These are phyloP conservation scores for Xylaria arbuscula DNA, from an alignment of 2,329 filamentous ascomycete genomes.

Conservation along the genomic window DNA sequence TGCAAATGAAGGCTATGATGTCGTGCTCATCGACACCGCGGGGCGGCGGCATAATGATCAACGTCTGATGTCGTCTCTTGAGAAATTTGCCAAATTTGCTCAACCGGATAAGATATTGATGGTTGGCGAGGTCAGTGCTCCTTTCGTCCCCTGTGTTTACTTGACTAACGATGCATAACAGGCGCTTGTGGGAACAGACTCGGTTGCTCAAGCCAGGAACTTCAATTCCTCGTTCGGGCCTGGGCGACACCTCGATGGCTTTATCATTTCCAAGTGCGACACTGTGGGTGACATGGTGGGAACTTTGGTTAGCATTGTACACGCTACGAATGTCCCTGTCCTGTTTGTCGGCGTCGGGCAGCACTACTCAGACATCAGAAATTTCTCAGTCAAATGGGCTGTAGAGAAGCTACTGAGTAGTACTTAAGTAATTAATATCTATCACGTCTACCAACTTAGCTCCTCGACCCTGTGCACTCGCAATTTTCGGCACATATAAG, in stretches of 20 bases:
- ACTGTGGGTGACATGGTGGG: constrained; percentile 99
- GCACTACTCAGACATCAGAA: constrained; percentile 75
- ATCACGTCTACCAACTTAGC: constrained; percentile 8
- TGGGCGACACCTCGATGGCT: constrained; percentile 85
- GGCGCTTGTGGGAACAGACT: constrained; percentile 94
- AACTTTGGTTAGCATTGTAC: constrained; percentile 95
- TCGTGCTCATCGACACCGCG: constrained; percentile 96
- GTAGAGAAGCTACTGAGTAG: constrained; percentile 72
- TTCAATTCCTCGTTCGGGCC: constrained; percentile 94
- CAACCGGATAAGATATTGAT: constrained; percentile 98
- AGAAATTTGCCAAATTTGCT: constrained; percentile 97
- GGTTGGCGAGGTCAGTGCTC: constrained; percentile 73
- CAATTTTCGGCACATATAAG: background rate
- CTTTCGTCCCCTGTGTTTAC: background rate
- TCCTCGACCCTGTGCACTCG: background rate
- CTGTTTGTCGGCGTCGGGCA: constrained; percentile 85
- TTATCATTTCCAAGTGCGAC: constrained; percentile 98
- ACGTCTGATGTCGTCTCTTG: constrained; percentile 93
- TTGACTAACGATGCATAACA: constrained; percentile 45
- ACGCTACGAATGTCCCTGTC: constrained; percentile 95
- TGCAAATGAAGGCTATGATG: constrained; percentile 80
- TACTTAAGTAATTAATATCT: constrained; percentile 49
- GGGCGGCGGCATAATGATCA: constrained; percentile 95
- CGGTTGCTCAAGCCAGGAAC: constrained; percentile 93
- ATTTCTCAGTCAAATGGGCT: constrained; percentile 76